Base-by-base conservation (phyloP, 2,329 filamentous ascomycete species). In the Cucurbitaria berberidis region DNA sequence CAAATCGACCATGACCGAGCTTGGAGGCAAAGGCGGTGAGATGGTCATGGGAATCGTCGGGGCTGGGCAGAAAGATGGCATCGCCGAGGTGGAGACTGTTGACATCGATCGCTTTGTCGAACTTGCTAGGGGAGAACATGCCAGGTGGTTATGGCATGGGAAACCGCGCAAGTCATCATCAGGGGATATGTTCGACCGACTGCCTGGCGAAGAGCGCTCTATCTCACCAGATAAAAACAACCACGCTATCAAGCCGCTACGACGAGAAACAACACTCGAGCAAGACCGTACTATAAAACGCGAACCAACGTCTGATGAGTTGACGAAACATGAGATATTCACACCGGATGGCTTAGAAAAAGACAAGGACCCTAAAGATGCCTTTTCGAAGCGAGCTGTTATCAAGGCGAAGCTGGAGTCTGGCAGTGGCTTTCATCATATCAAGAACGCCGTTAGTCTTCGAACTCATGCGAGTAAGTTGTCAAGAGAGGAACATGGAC, bases 41-140 rank as follows among this genome's bases (percentile, higher is more conserved):
- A 90, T 97, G 77, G 89, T 97, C 41, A 91, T 96, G 81, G 93
- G 91, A n/a, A 96, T 96, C 81, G 92, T 96, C 5, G 89, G 89
- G 22, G 77, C 80, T 29, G 87, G 89, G 42, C 92, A 96, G 64
- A 96, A 96, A 75, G 91, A 88, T 50, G 91, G 91, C 3, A 93
- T 98, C 60, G 89, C 90, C 3, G 93, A 97, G 65, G 88, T 97
- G 30, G 95, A 99, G 76, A 98, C 93, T 0, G 81, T 91, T 9
- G 92, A 98, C 67, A 86, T 97, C 48, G 92, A 96, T 63, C 86
- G 82, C 40, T 96, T 98, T 62, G 83, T 91, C 43, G 86, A 86
- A 53, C 80, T 96, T 22, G 85, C 89, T 0, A 88, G 87, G 56
- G 93, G 95, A 29, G 90, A 95, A 70, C 85, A 90, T 50, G 83